phyloP scores from a whole-genome alignment of 139 green algal genomes.

The Tetraselmis striata region DNA sequence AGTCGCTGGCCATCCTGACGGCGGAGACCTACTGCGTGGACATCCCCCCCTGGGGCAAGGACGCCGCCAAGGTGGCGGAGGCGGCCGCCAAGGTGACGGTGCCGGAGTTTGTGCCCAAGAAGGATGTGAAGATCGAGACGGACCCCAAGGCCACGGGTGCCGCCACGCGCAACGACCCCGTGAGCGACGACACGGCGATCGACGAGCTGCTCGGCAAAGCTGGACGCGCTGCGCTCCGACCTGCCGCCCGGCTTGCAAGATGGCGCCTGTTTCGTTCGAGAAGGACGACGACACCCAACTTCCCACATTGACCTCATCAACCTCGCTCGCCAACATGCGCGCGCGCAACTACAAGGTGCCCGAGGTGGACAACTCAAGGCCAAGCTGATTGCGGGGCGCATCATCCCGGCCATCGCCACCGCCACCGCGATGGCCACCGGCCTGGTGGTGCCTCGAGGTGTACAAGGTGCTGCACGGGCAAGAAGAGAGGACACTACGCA shows the following conservation, averaged over 20 bases:
- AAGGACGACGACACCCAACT: slow-evolving; percentile 98
- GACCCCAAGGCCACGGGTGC: slow-evolving; percentile 82
- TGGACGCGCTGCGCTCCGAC: slow-evolving; percentile 26
- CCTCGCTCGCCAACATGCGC: slow-evolving; percentile 93
- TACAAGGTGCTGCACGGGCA: slow-evolving; percentile 77
- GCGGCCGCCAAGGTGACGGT: slow-evolving; percentile 59
- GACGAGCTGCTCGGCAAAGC: slow-evolving; percentile 48
- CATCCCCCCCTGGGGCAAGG: slow-evolving; percentile 57
- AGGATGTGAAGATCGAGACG: slow-evolving; percentile 93
- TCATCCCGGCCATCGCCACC: slow-evolving; percentile 98
- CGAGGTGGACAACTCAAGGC: slow-evolving; percentile 89
- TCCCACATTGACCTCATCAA: slow-evolving; percentile 96
- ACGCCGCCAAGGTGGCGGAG: slow-evolving; percentile 38
- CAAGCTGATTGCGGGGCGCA: slow-evolving; percentile 96
- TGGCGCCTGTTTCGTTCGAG: slow-evolving; percentile 77
- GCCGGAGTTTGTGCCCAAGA: slow-evolving; percentile 69
- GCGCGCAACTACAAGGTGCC: slow-evolving; percentile 87
- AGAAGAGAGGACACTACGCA: slow-evolving; percentile 78
- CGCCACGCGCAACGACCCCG: background rate
- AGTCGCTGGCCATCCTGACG: slow-evolving; percentile 81
- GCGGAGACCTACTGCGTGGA: slow-evolving; percentile 81
- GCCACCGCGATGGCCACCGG: slow-evolving; percentile 90
- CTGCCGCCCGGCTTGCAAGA: slow-evolving; percentile 50
- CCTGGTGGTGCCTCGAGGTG: slow-evolving; percentile 94
- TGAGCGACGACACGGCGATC: slow-evolving; percentile 27